Evolutionary conservation across 805 yeast genomes (phyloP), one percentile per base, ranked within the genome.

Genomic region (Monosporozyma aerobia): DNA sequence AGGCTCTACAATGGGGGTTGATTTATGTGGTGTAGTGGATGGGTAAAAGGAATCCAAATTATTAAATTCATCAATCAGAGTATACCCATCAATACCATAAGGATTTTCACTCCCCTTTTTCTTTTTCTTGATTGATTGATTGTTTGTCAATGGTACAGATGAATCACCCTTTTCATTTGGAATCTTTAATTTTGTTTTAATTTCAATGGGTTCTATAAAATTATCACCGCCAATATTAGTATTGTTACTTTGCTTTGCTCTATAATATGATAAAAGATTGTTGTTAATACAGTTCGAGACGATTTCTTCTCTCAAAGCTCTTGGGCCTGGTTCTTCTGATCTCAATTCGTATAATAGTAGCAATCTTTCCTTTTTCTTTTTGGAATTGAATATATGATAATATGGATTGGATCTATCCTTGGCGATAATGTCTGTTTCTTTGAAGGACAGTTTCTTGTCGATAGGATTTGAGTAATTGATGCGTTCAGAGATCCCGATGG

Each of bases 401-500:
- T 62, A 68, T 8, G 70, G 69, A 50, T 60, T 65, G 35, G 57
- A 59, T n/a, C 65, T 64, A 51, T 68, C 71, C 19, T 62, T 60
- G 7, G 64, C 55, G 4, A 67, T 54, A 2, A 61, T 59, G 48
- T 68, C 70, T 23, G 78, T 79, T 41, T 76, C 79, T 49, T 83
- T 87, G 50, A 74, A 75, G 58, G 79, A 84, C 54, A 67, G 71
- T 44, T 75, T 73, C 54, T 77, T 64, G 59, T 78, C 78, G 54
- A 77, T 79, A 3, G 23, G 45, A 8, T 87, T 80, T 7, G 75
- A 77, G 63, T 82, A 84, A 0, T 86, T 77, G 8, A 84, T 76
- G 54, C 82, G 76, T 62, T 87, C 94, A 53, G 83, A 71, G 11
- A 86, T 75, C 56, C 83, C 83, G 51, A 86, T 75, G 54, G 80